Evolutionary conservation across 768 basidiomycete genomes (phyloP).

Genomic region (Leucosporidium creatinivorum): DNA sequence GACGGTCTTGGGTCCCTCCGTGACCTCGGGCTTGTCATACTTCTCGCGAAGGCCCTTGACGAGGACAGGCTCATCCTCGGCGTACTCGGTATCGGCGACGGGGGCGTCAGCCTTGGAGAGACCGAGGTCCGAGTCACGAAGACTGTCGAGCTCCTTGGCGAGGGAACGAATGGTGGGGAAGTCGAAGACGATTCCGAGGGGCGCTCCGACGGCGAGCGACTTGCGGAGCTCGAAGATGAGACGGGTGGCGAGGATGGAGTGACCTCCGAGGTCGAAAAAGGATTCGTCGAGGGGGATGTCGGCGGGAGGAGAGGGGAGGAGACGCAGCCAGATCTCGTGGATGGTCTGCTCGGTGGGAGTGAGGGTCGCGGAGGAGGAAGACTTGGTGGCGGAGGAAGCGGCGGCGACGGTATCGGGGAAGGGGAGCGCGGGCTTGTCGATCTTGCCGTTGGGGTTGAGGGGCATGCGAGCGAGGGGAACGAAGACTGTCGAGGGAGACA

Average conservation of each 20-base stretch:
- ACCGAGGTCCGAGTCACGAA: conserved; percentile 75
- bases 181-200: conserved; percentile 84
- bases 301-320: conserved; percentile 63
- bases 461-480: conserved; percentile 93
- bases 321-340: conserved; percentile 70
- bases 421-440: conserved; percentile 95
- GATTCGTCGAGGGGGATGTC: conserved; percentile 76
- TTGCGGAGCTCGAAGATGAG: conserved; percentile 96
- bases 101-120: conserved; percentile 41
- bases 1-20: conserved; percentile 51
- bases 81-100: conserved; percentile 51
- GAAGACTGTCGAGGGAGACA: conserved; percentile 56
- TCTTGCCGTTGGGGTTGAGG: conserved; percentile 96
- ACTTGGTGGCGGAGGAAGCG: conserved; percentile 43
- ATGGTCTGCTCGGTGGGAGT: conserved; percentile 71
- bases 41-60: conserved; percentile 53
- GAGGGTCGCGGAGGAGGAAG: conserved; percentile 43
- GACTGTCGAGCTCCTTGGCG: conserved; percentile 62
- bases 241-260: conserved; percentile 94
- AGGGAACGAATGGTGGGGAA: conserved; percentile 75
- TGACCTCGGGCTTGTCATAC: conserved; percentile 45
- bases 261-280: conserved; percentile 97
- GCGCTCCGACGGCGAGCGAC: conserved; percentile 79
- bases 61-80: conserved; percentile 65
- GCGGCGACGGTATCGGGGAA: conserved; percentile 90